Evolutionary conservation across 495 filamentous ascomycete genomes (phyloP).

Genomic region (Aeminium ludgeri): DNA sequence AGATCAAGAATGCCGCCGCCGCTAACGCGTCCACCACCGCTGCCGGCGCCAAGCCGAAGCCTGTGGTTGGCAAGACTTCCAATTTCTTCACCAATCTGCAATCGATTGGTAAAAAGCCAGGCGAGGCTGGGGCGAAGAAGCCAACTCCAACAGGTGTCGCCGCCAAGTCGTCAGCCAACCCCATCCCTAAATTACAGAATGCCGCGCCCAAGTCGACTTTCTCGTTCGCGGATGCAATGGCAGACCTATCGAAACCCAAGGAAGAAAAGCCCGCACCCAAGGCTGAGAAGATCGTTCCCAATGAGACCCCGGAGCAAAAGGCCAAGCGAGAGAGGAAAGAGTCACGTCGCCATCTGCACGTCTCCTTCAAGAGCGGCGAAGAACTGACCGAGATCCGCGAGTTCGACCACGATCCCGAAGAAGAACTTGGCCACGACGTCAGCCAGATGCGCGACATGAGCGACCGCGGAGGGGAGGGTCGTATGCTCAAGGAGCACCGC

Average conservation of each 20-base stretch:
- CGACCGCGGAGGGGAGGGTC: constrained; percentile 61
- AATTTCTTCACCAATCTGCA: constrained; percentile 40
- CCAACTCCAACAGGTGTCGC: constrained; percentile 13
- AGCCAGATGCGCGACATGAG: constrained; percentile 49
- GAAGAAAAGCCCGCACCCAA: constrained; percentile 37
- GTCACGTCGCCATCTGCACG: constrained; percentile 50
- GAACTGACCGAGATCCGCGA: constrained; percentile 53
- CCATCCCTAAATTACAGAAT: constrained; percentile 21
- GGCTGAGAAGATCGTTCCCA: constrained; percentile 33
- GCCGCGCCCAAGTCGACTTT: constrained; percentile 25
- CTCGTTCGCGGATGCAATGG: constrained; percentile 37
- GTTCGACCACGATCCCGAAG: constrained; percentile 66
- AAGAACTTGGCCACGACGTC: constrained; percentile 54
- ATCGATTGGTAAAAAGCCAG: constrained; percentile 45
- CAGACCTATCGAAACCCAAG: constrained; percentile 47
- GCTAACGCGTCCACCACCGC: neutral
- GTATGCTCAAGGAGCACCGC: constrained; percentile 58
- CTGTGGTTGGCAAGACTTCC: constrained; percentile 39
- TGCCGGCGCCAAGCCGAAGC: constrained; percentile 27
- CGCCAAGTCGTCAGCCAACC: constrained; percentile 25
- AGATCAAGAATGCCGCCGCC: constrained; percentile 18
- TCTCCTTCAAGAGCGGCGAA: constrained; percentile 54
- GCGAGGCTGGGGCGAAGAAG: constrained; percentile 36
- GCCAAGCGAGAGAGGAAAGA: constrained; percentile 64
- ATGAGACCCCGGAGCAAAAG: constrained; percentile 63